These are phyloP conservation scores for Ophiostoma ulmi DNA, from an alignment of 2,329 filamentous ascomycete species.

Conservation along the genomic window DNA sequence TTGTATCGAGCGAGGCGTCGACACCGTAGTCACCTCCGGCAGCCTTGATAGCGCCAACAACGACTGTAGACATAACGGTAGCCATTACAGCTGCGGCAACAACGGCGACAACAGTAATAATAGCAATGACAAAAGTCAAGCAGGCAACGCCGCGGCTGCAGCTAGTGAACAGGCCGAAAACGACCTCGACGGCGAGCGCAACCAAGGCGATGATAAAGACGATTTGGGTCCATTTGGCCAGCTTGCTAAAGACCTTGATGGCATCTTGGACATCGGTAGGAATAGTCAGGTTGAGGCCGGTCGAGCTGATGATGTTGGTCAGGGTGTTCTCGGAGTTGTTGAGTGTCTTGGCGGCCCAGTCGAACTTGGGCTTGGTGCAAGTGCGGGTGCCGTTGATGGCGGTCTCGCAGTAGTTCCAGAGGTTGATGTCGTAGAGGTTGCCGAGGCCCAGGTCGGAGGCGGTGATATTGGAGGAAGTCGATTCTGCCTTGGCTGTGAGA, in stretches of 20 bases:
- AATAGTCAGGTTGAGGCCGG: slow-evolving; percentile 53
- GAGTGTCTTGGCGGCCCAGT: slow-evolving; percentile 72
- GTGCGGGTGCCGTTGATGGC: slow-evolving; percentile 50
- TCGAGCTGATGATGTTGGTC: slow-evolving; percentile 46
- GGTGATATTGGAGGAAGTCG: slow-evolving; percentile 45
- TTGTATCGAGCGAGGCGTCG: slow-evolving; percentile 58
- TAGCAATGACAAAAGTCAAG: slow-evolving; percentile 70
- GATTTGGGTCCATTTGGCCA: slow-evolving; percentile 77
- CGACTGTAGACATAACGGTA: slow-evolving; percentile 66
- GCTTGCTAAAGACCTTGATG: slow-evolving; percentile 66
- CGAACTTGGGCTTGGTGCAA: slow-evolving; percentile 66
- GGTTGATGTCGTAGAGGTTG: slow-evolving; percentile 72
- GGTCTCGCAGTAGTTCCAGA: slow-evolving; percentile 82
- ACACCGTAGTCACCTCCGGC: slow-evolving; percentile 69
- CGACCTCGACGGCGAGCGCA: slow-evolving; percentile 63
- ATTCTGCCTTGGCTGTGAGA: slow-evolving; percentile 24
- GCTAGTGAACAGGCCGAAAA: slow-evolving; percentile 75
- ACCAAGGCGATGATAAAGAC: slow-evolving; percentile 70
- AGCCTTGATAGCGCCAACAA: slow-evolving; percentile 63
- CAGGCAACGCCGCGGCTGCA: slow-evolving; percentile 79
- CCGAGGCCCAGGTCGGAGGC: slow-evolving; percentile 57
- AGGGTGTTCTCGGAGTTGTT: slow-evolving; percentile 55
- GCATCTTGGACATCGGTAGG: slow-evolving; percentile 62
- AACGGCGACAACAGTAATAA: slow-evolving; percentile 51
- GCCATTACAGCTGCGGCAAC: slow-evolving; percentile 65